phyloP scores from a whole-genome alignment of 768 basidiomycete genomes.

The Hygrocybe punicea region DNA sequence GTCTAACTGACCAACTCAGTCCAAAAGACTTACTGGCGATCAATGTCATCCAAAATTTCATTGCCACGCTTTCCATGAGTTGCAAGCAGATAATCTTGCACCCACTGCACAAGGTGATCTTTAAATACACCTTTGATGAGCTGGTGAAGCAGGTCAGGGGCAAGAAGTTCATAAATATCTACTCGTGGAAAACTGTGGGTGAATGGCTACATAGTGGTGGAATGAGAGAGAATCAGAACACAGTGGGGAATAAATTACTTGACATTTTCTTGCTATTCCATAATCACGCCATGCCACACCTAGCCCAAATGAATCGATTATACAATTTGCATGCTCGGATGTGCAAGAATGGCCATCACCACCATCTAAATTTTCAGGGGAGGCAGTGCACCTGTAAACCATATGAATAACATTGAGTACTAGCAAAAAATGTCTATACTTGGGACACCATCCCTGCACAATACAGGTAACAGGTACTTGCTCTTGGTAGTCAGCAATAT shows the following conservation, averaged over 20 bases:
- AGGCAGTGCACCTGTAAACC: too few relatives aligned
- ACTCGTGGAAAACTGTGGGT: slow-evolving; percentile 34
- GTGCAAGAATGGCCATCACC: too few relatives aligned
- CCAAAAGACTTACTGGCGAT: slow-evolving; percentile 27
- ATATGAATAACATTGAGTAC: too few relatives aligned
- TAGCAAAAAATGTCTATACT: too few relatives aligned
- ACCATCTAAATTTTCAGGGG: too few relatives aligned
- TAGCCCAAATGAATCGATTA: slow-evolving; percentile 19
- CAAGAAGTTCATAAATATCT: slow-evolving; percentile 32
- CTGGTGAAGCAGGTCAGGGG: slow-evolving; percentile 40
- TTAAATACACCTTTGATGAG: slow-evolving; percentile 43
- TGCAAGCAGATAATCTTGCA: slow-evolving; percentile 26
- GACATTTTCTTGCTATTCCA: slow-evolving; percentile 30
- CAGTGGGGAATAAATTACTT: slow-evolving; percentile 22
- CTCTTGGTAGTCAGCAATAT: slow-evolving; percentile 42
- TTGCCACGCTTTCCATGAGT: slow-evolving; percentile 19
- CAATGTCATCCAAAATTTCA: slow-evolving; percentile 34
- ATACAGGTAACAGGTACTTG: slow-evolving; percentile 31
- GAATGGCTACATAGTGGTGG: slow-evolving; percentile 28
- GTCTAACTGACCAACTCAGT: background rate
- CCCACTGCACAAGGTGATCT: slow-evolving; percentile 41
- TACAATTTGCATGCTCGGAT: slow-evolving; percentile 13
- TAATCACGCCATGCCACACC: slow-evolving; percentile 30
- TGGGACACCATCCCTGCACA: slow-evolving; percentile 35
- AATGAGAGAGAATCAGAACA: background rate